Base-by-base conservation (phyloP, 441 rosid species). In the Aleurites moluccanus region DNA sequence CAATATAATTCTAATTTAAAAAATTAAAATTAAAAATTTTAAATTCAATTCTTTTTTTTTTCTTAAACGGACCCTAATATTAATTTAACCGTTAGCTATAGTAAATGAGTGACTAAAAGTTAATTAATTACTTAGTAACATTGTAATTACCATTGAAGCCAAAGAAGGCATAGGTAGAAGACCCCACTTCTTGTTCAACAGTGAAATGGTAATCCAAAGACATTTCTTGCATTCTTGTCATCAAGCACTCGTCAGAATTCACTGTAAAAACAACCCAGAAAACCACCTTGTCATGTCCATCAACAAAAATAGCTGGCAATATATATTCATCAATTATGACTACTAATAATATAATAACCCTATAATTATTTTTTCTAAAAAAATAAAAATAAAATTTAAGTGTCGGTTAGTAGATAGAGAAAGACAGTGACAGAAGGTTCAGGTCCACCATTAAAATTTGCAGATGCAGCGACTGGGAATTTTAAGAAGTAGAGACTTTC, bases 161-260 rank as follows among this genome's bases (percentile, higher is more conserved):
- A 44, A 95, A 95, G 88, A 95, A 95, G 69, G 97, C 92, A 71
- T 90, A 81, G 3, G 93, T 87, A 62, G 97, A 90, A 42, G 99
- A 95, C 10, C 99, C 99, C 77, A 93, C 96, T 91, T 92, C 98
- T 84, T 95, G 99, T 72, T 95, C 99, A 8, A 93, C 98, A 0
- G 92, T 87, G 67, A 95, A 95, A 83, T 95, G 99, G 85, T 90
- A 90, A 77, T 88, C 89, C 69, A 90, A 71, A 1, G 98, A 93
- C 98, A 95, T 95, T 77, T 95, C 97, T 87, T 95, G 99, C 97
- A 95, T 86, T 73, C 99, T 93, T 40, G 99, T 95, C 98, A 95
- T 86, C 83, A 95, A 82, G 80, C 98, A 95, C 82, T 95, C 96
- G 72, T 93, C 92, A 11, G 98, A 75, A 69, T 88, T 92, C 78